phyloP scores from a whole-genome alignment of 441 rosid genomes.

The Euphorbia corollata region DNA sequence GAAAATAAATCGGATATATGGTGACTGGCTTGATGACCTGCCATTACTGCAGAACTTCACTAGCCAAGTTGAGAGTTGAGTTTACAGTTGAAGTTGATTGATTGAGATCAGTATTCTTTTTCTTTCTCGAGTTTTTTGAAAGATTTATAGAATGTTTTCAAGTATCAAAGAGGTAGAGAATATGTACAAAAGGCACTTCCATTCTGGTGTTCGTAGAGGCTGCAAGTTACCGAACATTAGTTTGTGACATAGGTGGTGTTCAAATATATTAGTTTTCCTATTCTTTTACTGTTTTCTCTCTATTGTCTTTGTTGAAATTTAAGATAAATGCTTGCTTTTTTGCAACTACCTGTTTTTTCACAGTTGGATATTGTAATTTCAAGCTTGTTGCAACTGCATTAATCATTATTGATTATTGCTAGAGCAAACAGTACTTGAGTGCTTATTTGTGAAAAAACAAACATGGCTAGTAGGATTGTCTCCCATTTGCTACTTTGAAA shows the following conservation, averaged over 20 bases:
- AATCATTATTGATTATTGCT: too few relatives aligned
- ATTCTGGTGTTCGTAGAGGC: not conserved
- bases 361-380: not conserved
- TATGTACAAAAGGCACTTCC: slow-evolving; percentile 8
- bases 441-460: too few relatives aligned
- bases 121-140: not conserved
- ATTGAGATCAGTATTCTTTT: not conserved
- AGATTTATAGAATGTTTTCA: not conserved
- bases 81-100: not conserved
- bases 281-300: not conserved
- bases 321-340: slow-evolving; percentile 6
- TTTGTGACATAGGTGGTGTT: not conserved
- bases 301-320: not conserved
- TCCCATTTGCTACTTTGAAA: too few relatives aligned
- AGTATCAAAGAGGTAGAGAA: not conserved
- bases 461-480: too few relatives aligned
- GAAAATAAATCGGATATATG: slow-evolving; percentile 83
- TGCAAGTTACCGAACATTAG: not conserved
- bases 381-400: not conserved
- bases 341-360: not conserved
- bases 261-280: not conserved
- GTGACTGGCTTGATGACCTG: slow-evolving; percentile 89
- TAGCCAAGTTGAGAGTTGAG: slow-evolving; percentile 56
- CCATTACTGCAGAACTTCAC: slow-evolving; percentile 50
- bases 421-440: too few relatives aligned